Evolutionary conservation across 257 asterid genomes (phyloP), one percentile per base, ranked within the genome.

Genomic region (Thymus quinquecostatus): DNA sequence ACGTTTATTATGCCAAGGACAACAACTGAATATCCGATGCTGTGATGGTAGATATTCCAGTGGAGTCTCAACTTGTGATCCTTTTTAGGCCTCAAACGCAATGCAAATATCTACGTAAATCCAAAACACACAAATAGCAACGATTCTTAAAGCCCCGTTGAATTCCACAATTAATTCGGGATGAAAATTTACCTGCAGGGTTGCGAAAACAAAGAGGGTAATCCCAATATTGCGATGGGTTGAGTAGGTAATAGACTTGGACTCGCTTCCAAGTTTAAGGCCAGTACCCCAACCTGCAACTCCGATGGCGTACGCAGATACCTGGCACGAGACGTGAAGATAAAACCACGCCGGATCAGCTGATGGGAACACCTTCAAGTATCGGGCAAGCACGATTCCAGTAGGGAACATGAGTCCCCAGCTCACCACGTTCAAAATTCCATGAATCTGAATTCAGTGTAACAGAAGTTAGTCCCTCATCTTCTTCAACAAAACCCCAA

Each of bases 241-340:
- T 34, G 81, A 51, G 60, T 86, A 80, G 1, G 75, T 76, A 58
- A 88, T 32, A 13, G 80, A 90, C 74, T 70, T 77, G 0, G 98
- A 91, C 68, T 88, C 81, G 64, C 89, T 80, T 11, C 99, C 98
- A 4, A 95, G 96, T 75, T 80, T 88, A 53, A 95, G 79, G 41
- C 99, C 99, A 34, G 95, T 91, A 7, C 76, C 95, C 96, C 96
- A 94, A 4, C 96, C 98, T n/a, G 96, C 87, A 75, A 94, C 96
- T 14, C 97, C 96, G n/a, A 94, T 81, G 40, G 80, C 80, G 44
- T 89, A 91, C 11, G 95, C 89, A 32, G 97, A 84, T 27, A 82
- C 33, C 51, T 95, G 99, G 84, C 95, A 89, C 64, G 63, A 80
- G 64, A 82, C 69, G 60, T 92, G 99, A 33, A 84, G 85, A 74